Evolutionary conservation across 2,329 filamentous ascomycete genomes (phyloP).

Genomic region (Pseudogymnoascus verrucosus): DNA sequence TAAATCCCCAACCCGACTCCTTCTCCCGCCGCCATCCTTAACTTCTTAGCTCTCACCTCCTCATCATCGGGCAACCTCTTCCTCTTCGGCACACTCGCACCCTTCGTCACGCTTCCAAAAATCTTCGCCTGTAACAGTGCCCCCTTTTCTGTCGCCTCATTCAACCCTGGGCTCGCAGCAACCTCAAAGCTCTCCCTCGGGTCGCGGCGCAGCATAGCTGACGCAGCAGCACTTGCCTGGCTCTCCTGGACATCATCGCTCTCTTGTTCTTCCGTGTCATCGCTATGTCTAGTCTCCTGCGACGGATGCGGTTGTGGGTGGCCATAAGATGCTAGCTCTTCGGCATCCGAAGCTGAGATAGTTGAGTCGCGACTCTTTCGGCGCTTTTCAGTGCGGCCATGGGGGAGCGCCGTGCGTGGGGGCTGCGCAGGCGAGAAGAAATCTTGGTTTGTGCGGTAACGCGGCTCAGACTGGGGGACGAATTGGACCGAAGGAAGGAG

Average conservation of each 20-base stretch:
- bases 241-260: conserved; percentile 63
- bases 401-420: conserved; percentile 24
- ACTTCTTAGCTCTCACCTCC: conserved; percentile 22
- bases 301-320: background rate
- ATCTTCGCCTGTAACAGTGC: conserved; percentile 51
- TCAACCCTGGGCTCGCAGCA: conserved; percentile 22
- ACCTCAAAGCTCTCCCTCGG: conserved; percentile 33
- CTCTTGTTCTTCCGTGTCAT: conserved; percentile 48
- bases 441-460: conserved; percentile 30
- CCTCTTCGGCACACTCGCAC: conserved; percentile 20
- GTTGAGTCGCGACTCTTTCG: conserved; percentile 77
- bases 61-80: conserved; percentile 15
- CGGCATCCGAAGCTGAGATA: conserved; percentile 57
- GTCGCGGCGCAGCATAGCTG: conserved; percentile 61
- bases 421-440: conserved; percentile 26
- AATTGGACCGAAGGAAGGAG: conserved; percentile 57
- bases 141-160: conserved; percentile 24
- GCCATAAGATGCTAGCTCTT: background rate
- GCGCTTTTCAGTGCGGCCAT: conserved; percentile 40
- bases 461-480: conserved; percentile 51
- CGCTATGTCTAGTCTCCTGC: conserved; percentile 13
- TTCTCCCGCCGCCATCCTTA: conserved; percentile 14
- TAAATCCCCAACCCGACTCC: conserved; percentile 16
- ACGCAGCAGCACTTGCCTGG: conserved; percentile 70
- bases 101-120: conserved; percentile 54